These are phyloP conservation scores for Flaveria brownii DNA, from an alignment of 129 eudicot genomes.

Conservation along the genomic window DNA sequence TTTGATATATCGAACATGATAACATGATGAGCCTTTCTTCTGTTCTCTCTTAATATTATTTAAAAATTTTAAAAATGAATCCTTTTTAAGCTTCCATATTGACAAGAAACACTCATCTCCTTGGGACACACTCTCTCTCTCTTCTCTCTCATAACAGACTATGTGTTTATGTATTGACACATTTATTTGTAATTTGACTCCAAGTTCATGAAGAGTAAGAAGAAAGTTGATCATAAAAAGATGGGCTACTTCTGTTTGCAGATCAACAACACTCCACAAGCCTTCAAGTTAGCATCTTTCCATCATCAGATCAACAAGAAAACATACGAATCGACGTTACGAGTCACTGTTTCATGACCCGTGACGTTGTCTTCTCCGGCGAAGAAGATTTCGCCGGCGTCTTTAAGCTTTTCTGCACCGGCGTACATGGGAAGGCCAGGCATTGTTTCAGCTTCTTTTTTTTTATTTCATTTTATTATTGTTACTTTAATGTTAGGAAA, in stretches of 20 bases:
- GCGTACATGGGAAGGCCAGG: constrained; percentile 90
- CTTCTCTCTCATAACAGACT: background rate
- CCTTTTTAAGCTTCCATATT: constrained; percentile 36
- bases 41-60: background rate
- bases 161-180: constrained; percentile 3
- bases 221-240: constrained; percentile 23
- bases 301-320: constrained; percentile 19
- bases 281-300: constrained; percentile 20
- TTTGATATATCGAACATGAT: too few species aligned
- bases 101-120: constrained; percentile 51
- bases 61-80: background rate
- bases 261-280: background rate
- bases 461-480: background rate
- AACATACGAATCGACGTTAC: constrained; percentile 11
- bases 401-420: constrained; percentile 41
- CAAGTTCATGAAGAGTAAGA: constrained; percentile 28
- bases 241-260: constrained; percentile 10
- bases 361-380: constrained; percentile 36
- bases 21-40: background rate
- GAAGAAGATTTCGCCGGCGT: constrained; percentile 43
- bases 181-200: constrained; percentile 7
- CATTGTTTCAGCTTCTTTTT: constrained; percentile 41
- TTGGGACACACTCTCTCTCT: constrained; percentile 35
- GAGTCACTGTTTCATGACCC: constrained; percentile 26
- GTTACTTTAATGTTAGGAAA: constrained; percentile 13